Evolutionary conservation across 2,329 filamentous ascomycete genomes (phyloP), one percentile per base, ranked within the genome.

Genomic region (Hypoxylon sp.): DNA sequence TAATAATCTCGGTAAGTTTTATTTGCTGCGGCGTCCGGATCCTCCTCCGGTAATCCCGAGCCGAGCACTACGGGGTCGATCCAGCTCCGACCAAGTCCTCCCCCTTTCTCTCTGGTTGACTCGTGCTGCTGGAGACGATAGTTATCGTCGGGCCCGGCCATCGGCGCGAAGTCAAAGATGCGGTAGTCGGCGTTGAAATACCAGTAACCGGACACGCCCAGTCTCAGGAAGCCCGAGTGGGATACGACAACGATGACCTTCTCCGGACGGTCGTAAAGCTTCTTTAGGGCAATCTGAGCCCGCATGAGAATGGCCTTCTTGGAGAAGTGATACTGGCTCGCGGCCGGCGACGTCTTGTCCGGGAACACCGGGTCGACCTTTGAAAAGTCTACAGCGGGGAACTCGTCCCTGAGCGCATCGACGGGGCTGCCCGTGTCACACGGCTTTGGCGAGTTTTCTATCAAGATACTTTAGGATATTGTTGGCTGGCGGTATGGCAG

Each of bases 151-250:
- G 72, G 61, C 2, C 57, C 40, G 7, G 37, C 41, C 46, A 46
- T 53, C 10, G 63, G 59, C 15, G 57, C 66, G 24, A 86, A 85
- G 15, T 83, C 79, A 65, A 88, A 89, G 24, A 88, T 75, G 10
- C 87, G 80, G 70, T 85, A 89, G 66, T 89, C 87, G 9, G 82
- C 83, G 60, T 89, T 89, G 69, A 81, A 82, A 66, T 78, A 86
- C 75, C 76, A 82, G 62, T 75, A 76, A 1, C 84, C 81, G 7
- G 78, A 80, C 6, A 89, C 79, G 7, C 79, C 84, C 2, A 77
- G 70, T n/a, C 86, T 75, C 60, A 89, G 65, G 69, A 89, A 89
- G 0, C 81, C 85, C 1, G 86, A 85, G 72, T 89, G 87, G 1
- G 83, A 83, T 3, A 90, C 85, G 0, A 89, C 86, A 8, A 87